phyloP scores from a whole-genome alignment of 2,329 filamentous ascomycete species.

The Sporothrix variecibatus region DNA sequence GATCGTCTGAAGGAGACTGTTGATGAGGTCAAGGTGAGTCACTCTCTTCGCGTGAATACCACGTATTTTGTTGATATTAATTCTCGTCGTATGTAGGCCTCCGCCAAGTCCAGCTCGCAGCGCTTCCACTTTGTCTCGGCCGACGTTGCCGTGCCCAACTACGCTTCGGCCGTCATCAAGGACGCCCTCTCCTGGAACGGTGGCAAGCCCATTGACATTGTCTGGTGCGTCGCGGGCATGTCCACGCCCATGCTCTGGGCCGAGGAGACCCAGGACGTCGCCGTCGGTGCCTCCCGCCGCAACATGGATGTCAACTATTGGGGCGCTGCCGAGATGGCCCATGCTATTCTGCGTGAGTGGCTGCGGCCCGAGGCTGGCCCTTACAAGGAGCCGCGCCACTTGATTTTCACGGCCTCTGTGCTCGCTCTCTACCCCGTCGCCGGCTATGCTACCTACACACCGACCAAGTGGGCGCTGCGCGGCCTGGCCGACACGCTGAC shows the following conservation, averaged over 20 bases:
- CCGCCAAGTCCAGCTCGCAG: constrained; percentile 69
- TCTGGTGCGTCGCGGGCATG: constrained; percentile 86
- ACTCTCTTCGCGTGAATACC: too few relatives aligned
- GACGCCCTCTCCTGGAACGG: constrained; percentile 80
- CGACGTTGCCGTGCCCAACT: constrained; percentile 72
- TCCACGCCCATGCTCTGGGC: constrained; percentile 75
- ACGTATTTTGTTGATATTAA: too few relatives aligned
- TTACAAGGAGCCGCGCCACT: constrained; percentile 63
- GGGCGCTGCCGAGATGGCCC: constrained; percentile 81
- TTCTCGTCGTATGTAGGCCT: constrained; percentile 52
- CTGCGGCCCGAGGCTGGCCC: constrained; percentile 54
- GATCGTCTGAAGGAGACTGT: constrained; percentile 73
- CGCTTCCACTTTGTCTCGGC: constrained; percentile 82
- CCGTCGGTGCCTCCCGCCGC: constrained; percentile 64
- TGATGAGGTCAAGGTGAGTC: constrained; percentile 60
- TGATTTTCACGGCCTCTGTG: constrained; percentile 84
- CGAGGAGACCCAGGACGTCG: constrained; percentile 61
- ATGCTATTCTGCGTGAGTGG: constrained; percentile 77
- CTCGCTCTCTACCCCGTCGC: constrained; percentile 73
- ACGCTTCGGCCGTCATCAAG: constrained; percentile 68
- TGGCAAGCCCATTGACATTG: constrained; percentile 71
- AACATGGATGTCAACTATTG: constrained; percentile 96
- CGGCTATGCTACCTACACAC: constrained; percentile 82
- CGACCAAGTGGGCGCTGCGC: constrained; percentile 82
- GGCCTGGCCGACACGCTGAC: constrained; percentile 79